Conservation (phyloP, 768 basidiomycete genomes). For the Nidularia pulvinata region DNA sequence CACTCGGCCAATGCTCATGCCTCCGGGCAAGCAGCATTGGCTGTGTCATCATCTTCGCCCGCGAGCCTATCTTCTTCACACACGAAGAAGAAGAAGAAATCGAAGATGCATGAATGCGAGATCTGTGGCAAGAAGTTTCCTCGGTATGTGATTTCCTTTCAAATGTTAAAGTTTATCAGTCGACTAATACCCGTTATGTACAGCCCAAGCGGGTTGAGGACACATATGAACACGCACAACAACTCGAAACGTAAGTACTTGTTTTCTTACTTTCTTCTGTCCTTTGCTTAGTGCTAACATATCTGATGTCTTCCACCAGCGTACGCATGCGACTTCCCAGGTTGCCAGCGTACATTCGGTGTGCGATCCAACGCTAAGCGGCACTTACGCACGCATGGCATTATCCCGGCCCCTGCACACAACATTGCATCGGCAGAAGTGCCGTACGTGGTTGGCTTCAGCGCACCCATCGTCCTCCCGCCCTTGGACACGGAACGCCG, state of each 20-base stretch:
- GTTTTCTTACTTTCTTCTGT: background rate
- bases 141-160: conserved; percentile 24
- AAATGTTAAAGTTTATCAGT: background rate
- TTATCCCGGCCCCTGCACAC: conserved; percentile 19
- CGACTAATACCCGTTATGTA: background rate
- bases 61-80: background rate
- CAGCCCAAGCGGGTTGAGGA: conserved; percentile 54
- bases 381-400: conserved; percentile 76
- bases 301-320: conserved; percentile 22
- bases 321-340: conserved; percentile 52
- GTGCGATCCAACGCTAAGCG: conserved; percentile 83
- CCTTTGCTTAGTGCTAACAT: background rate
- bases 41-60: conserved; percentile 2
- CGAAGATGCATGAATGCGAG: conserved; percentile 54
- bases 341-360: conserved; percentile 68
- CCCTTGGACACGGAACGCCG: conserved; percentile 2
- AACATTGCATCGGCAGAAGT: background rate
- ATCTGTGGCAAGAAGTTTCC: conserved; percentile 53
- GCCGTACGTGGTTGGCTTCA: conserved; percentile 36
- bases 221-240: conserved; percentile 61
- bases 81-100: conserved; percentile 37
- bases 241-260: conserved; percentile 45
- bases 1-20: background rate
- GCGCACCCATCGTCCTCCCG: conserved; percentile 29
- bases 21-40: background rate